phyloP scores from a whole-genome alignment of 176 grass and related monocot genomes.

The maize (Zea mays) region DNA sequence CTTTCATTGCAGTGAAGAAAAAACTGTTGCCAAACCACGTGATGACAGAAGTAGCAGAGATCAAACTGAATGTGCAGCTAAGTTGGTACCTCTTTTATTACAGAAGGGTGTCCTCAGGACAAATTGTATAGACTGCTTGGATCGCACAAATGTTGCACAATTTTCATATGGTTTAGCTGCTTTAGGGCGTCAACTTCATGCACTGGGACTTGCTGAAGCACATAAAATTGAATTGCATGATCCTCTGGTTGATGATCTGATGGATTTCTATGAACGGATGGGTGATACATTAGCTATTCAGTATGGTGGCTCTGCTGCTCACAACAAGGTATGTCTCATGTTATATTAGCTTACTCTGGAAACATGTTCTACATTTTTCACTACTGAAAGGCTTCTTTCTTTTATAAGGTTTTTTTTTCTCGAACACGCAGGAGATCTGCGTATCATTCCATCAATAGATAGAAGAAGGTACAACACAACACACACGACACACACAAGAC shows the following conservation, averaged over 20 bases:
- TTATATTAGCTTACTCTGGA: conserved; percentile 25
- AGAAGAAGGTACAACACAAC: too few species aligned
- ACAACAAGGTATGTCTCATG: conserved; percentile 78
- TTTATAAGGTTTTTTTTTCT: conserved; percentile 5
- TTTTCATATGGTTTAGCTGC: conserved; percentile 86
- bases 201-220: conserved; percentile 50
- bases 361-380: conserved; percentile 12
- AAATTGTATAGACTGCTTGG: conserved; percentile 98
- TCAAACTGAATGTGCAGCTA: conserved; percentile 21
- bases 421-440: too few species aligned
- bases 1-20: conserved; percentile 47
- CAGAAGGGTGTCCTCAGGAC: conserved; percentile 96
- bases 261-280: conserved; percentile 95
- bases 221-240: conserved; percentile 74
- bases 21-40: conserved; percentile 22
- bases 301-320: conserved; percentile 91
- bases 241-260: conserved; percentile 70
- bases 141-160: conserved; percentile 97
- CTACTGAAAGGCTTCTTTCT: background rate
- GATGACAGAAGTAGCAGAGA: conserved; percentile 20
- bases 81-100: conserved; percentile 50
- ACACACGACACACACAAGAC: too few species aligned
- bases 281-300: conserved; percentile 86
- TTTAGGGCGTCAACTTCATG: conserved; percentile 81
- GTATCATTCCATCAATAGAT: too few species aligned